Conservation (phyloP, 192 early-diverging fungal species). For the Dissophora globulifera region DNA sequence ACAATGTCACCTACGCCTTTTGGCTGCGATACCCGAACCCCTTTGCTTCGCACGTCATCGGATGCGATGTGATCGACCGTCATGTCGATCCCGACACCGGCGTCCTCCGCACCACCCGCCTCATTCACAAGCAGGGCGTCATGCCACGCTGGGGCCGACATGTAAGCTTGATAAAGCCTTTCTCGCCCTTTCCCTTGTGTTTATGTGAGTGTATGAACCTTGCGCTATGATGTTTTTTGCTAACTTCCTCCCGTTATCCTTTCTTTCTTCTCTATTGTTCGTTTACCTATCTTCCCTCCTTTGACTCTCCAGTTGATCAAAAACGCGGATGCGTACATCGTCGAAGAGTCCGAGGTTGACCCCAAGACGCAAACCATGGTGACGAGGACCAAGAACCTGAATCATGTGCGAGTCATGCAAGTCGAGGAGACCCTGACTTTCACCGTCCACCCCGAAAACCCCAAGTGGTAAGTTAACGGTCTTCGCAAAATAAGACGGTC, state of each 20-base stretch:
- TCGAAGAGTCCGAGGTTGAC: slow-evolving; percentile 92
- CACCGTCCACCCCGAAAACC: slow-evolving; percentile 60
- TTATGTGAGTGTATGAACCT: not conserved
- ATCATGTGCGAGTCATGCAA: slow-evolving; percentile 91
- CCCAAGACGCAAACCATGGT: slow-evolving; percentile 79
- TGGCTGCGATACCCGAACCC: slow-evolving; percentile 98
- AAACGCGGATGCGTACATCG: slow-evolving; percentile 86
- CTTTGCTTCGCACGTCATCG: slow-evolving; percentile 92
- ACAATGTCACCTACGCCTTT: slow-evolving; percentile 88
- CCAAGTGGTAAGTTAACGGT: slow-evolving; percentile 46
- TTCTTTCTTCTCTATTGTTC: no score
- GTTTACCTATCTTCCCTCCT: not conserved
- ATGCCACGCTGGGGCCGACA: slow-evolving; percentile 88
- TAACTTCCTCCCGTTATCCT: no score
- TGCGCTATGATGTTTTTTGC: no score
- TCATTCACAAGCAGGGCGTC: slow-evolving; percentile 89
- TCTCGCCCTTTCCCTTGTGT: not conserved
- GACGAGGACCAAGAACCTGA: slow-evolving; percentile 88
- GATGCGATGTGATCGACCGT: slow-evolving; percentile 93
- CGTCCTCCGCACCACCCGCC: slow-evolving; percentile 84
- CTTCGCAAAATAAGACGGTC: no score
- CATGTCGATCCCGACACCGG: slow-evolving; percentile 82
- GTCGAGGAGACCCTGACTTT: slow-evolving; percentile 93
- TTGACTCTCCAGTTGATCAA: slow-evolving; percentile 74
- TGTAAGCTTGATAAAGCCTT: slow-evolving; percentile 38